Base-by-base conservation (phyloP, 441 rosid genomes). In the Pelargonium fulgidum region DNA sequence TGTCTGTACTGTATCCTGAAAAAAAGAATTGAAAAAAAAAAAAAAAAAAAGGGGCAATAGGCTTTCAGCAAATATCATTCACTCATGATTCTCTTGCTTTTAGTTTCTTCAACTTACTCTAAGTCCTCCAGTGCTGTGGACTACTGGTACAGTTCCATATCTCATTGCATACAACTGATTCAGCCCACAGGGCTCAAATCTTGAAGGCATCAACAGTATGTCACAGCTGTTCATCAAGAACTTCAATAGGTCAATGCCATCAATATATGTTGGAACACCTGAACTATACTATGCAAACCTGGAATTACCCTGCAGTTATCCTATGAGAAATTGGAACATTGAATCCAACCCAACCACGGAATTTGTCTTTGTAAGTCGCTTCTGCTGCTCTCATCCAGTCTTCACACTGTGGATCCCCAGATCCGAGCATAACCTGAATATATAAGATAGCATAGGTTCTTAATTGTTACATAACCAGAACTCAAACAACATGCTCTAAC, bases 301-400 rank as follows among this genome's bases (percentile, higher is more conserved):
- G 17, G 14, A 62, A 69, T 78, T 89, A 93, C 97, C 98, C 98
- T 47, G 98, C 96, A 1, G 98, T 93, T 75, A 91, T 93, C 73
- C 83, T 82, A 79, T 93, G 97, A 72, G 98, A 89, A 75, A 93
- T 80, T 54, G 96, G 95, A 76, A 93, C 93, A 73, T 81, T 85
- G 69, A 91, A 93, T 68, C 97, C 96, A 75, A 91, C 97, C 99
- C 97, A 93, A 67, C 96, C 97, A 44, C 98, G 89, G 56, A 88
- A 91, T 73, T 93, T 89, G 71, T 93, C 88, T 77, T 13, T 81
- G 80, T 87, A 85, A 56, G 80, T 82, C 66, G 80, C 71, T 76
- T 89, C 97, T 73, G 88, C 77, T 59, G 74, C 81, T 81, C 89
- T 91, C 98, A 91, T 93, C 98, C 95, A 91, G 66, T 75, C 82